A percentile compares a stretch with the other conserved stretches of the same genome.
phyloP scores from a whole-genome alignment of 2,329 filamentous ascomycete species.

The Diaporthe batatas region DNA sequence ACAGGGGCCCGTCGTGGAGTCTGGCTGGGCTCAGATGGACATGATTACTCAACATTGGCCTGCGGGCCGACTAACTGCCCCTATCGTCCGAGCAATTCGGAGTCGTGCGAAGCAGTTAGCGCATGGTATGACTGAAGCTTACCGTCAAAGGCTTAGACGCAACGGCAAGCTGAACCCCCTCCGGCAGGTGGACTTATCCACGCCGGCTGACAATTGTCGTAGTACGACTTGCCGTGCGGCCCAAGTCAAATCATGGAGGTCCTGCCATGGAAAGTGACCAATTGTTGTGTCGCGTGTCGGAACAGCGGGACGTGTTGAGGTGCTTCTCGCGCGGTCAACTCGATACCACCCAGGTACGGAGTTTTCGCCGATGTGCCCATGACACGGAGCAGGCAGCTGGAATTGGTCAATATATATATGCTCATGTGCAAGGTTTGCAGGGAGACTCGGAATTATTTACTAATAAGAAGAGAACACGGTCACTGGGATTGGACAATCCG shows the following conservation, averaged over 20 bases:
- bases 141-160: conserved; percentile 4
- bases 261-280: background rate
- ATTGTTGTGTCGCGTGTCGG: background rate
- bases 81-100: background rate
- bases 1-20: background rate
- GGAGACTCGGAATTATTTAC: background rate
- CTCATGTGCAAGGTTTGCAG: background rate
- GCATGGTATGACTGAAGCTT: background rate
- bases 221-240: background rate
- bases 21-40: background rate
- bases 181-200: background rate
- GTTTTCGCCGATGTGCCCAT: too few relatives aligned
- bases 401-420: background rate
- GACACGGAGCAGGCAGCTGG: background rate
- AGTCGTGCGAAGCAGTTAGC: background rate
- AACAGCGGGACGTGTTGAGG: background rate
- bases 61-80: conserved; percentile 26
- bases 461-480: background rate
- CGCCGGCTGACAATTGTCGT: background rate
- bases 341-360: too few relatives aligned
- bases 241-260: too few relatives aligned
- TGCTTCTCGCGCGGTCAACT: background rate
- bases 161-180: background rate
- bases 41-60: conserved; percentile 35
- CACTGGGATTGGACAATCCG: background rate